Base-by-base conservation (phyloP, 768 basidiomycete species). In the Russula earlei region DNA sequence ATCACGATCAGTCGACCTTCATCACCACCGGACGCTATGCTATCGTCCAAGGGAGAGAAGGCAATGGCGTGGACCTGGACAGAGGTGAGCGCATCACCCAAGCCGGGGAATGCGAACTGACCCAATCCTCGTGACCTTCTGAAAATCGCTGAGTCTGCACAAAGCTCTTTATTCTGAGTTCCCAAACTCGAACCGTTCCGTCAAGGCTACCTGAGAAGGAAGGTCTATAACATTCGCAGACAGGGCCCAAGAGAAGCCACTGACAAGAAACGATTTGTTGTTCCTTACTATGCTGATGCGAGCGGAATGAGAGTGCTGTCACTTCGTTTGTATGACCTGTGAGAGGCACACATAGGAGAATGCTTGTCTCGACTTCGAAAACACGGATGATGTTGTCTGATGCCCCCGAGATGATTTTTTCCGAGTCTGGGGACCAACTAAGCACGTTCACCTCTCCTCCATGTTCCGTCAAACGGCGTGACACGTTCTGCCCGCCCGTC, bases 401-500 rank as follows among this genome's bases (percentile, higher is more conserved):
- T 5, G 48, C 25, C 2, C 43, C 58, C 27, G 54, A 31, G 25
- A 59, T 42, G 22, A 59, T 29, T 12, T 10, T 37, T 20, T 45
- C 47, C 3, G 55, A 49, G 31, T 59, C 58, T n/a, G 43, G 14
- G 4, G 58, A 59, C 54, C 54, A 56, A 49, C 37, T 45, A 20
- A 59, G 31, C 34, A 37, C 4, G 29, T 49, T 49, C n/a, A 56
- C 34, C 17, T 47, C 51, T 25, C 44, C 48, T 17, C 20, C 37
- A 37, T 56, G 49, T 11, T 37, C 49, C 1, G 42, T 42, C 15
- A 52, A 41, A 22, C 10, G 25, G 3, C 48, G 20, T 7, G 69
- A 66, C 12, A 78, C 56, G 55, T n/a, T n/a, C n/a, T 73, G 74
- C 60, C 77, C 74, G 0, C 78, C 77, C 2, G 71, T 71, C 37